These are phyloP conservation scores for Epichloe sp. DNA, from an alignment of 2,329 filamentous ascomycete species.

Conservation along the genomic window DNA sequence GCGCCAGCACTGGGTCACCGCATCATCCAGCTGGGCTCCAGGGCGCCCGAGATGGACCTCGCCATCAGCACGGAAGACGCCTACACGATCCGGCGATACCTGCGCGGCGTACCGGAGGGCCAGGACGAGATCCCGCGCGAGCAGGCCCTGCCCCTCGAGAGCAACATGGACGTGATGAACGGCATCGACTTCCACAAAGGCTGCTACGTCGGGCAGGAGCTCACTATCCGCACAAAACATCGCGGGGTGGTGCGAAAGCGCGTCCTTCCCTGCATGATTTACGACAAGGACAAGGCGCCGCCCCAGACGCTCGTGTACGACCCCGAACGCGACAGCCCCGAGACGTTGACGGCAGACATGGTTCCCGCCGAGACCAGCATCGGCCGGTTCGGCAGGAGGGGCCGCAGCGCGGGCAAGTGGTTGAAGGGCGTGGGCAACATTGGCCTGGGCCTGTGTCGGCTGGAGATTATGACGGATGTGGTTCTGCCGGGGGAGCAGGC, in stretches of 20 bases:
- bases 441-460: slow-evolving; percentile 71
- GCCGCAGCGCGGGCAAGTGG: slow-evolving; percentile 70
- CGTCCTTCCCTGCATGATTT: slow-evolving; percentile 68
- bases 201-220: slow-evolving; percentile 92
- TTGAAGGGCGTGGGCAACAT: slow-evolving; percentile 70
- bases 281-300: slow-evolving; percentile 31
- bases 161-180: slow-evolving; percentile 73
- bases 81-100: slow-evolving; percentile 66
- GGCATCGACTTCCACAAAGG: slow-evolving; percentile 91
- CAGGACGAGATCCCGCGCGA: slow-evolving; percentile 62
- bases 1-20: slow-evolving; percentile 44
- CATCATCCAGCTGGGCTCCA: slow-evolving; percentile 22
- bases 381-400: slow-evolving; percentile 38
- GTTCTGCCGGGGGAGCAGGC: slow-evolving; percentile 55
- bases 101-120: slow-evolving; percentile 75
- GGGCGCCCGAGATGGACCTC: slow-evolving; percentile 26
- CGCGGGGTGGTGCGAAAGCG: slow-evolving; percentile 87
- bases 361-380: slow-evolving; percentile 36
- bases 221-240: slow-evolving; percentile 91
- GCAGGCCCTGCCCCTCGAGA: slow-evolving; percentile 69
- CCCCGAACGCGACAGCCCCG: slow-evolving; percentile 16
- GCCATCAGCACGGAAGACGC: slow-evolving; percentile 37
- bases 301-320: slow-evolving; percentile 34
- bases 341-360: slow-evolving; percentile 19
- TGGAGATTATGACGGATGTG: slow-evolving; percentile 84